Percentiles rank a stretch among this genome's conserved stretches.
Evolutionary conservation across 2,329 filamentous ascomycete species (phyloP).

Genomic region (Ascochyta viciae-villosae): DNA sequence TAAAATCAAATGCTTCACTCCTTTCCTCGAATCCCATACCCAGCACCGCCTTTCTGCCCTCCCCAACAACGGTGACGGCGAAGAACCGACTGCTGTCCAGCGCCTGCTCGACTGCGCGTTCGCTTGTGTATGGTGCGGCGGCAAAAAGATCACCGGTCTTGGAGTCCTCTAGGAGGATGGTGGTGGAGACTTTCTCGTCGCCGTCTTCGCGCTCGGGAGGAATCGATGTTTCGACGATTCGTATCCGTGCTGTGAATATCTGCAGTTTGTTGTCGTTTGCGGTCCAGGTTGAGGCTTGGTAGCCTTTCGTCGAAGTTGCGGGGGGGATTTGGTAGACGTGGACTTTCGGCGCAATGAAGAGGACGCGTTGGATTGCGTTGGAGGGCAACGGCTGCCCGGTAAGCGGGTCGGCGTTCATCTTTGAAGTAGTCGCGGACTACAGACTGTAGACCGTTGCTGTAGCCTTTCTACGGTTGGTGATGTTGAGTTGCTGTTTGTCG

Average conservation of each 20-base stretch:
- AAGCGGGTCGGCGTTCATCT: constrained; percentile 73
- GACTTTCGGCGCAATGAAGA: constrained; percentile 76
- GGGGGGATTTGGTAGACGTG: constrained; percentile 91
- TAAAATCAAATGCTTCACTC: constrained; percentile 85
- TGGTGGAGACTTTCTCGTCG: constrained; percentile 69
- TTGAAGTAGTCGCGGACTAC: background rate
- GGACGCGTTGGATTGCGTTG: constrained; percentile 83
- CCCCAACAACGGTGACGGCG: constrained; percentile 79
- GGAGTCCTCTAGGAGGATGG: constrained; percentile 81
- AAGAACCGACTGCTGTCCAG: constrained; percentile 85
- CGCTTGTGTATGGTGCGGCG: constrained; percentile 76
- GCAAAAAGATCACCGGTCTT: constrained; percentile 79
- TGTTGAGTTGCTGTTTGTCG: constrained; percentile 1
- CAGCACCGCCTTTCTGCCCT: constrained; percentile 77
- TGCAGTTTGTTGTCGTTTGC: constrained; percentile 68
- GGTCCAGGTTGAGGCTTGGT: constrained; percentile 81
- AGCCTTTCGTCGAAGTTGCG: constrained; percentile 77
- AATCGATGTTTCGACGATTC: constrained; percentile 77
- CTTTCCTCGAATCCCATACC: constrained; percentile 89
- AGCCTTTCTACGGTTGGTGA: background rate
- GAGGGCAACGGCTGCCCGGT: constrained; percentile 72
- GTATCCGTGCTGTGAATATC: constrained; percentile 85
- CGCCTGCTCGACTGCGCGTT: constrained; percentile 74
- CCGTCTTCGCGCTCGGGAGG: constrained; percentile 46
- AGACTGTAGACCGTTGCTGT: background rate